Evolutionary conservation across 441 rosid genomes (phyloP).

Genomic region (Erodium trifolium): DNA sequence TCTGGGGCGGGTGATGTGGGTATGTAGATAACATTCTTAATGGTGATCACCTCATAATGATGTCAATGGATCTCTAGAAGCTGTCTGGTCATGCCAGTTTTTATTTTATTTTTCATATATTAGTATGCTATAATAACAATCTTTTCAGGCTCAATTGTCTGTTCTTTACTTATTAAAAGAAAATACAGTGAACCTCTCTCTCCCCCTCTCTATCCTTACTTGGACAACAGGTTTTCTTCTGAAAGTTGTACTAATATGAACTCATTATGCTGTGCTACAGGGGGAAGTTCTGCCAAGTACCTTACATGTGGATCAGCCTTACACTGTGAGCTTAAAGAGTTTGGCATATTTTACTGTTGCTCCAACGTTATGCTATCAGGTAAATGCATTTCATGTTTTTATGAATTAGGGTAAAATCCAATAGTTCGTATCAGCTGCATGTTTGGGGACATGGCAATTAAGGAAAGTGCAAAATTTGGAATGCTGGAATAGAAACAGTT

Average conservation of each 20-base stretch:
- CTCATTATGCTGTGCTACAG: slow-evolving; percentile 33
- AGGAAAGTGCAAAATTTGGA: neutral
- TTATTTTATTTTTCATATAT: neutral
- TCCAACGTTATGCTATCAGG: slow-evolving; percentile 98
- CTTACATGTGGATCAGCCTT: slow-evolving; percentile 31
- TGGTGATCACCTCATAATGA: neutral
- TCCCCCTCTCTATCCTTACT: neutral
- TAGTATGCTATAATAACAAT: neutral
- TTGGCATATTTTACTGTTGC: slow-evolving; percentile 95
- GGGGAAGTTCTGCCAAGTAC: slow-evolving; percentile 28
- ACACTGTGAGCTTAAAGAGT: slow-evolving; percentile 57
- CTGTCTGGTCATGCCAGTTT: neutral
- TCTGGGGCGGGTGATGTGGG: neutral
- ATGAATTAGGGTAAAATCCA: neutral
- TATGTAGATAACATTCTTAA: neutral
- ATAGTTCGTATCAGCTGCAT: neutral
- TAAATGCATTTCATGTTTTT: slow-evolving; percentile 22
- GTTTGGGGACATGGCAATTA: neutral
- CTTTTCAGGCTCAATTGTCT: neutral
- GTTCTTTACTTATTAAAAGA: neutral
- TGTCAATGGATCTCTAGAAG: neutral
- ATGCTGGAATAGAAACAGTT: neutral
- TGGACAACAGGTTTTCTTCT: neutral
- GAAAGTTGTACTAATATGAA: neutral
- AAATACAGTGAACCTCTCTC: neutral